A percentile compares a stretch with the other conserved stretches of the same genome.
phyloP scores from a whole-genome alignment of 2,329 filamentous ascomycete species.

The Penicillium sp. region DNA sequence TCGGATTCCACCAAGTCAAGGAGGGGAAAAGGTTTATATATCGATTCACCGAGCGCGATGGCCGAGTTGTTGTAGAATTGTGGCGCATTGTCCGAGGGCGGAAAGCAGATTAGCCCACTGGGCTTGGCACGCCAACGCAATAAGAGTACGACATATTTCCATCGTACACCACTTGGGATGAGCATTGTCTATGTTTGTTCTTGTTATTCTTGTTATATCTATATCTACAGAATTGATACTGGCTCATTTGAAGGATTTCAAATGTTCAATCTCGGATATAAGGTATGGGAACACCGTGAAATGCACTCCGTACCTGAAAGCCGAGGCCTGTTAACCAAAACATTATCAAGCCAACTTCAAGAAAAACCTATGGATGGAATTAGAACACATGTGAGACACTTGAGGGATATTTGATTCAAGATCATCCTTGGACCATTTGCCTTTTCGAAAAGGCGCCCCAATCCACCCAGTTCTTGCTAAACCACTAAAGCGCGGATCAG shows the following conservation, averaged over 20 bases:
- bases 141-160: no score
- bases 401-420: not conserved
- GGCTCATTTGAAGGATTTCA: not conserved
- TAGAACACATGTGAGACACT: not conserved
- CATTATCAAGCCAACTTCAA: not conserved
- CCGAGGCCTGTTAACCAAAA: not conserved
- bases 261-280: not conserved
- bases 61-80: not conserved
- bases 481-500: slow-evolving; percentile 22
- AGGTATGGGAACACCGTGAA: not conserved
- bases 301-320: not conserved
- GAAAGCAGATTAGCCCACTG: slow-evolving; percentile 9
- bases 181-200: not conserved
- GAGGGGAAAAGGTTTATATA: not conserved
- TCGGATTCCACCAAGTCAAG: slow-evolving; percentile 1
- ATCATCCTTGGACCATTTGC: slow-evolving; percentile 8
- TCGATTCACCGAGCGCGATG: not conserved
- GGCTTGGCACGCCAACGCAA: slow-evolving; percentile 5
- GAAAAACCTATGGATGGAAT: not conserved
- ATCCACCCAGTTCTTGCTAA: slow-evolving; percentile 6
- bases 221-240: no score
- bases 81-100: slow-evolving; percentile 4
- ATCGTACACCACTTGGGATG: no score
- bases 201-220: no score
- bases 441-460: slow-evolving; percentile 3